Conservation (phyloP, 1,284 basidiomycete genomes). For the Taiwanofungus camphoratus region DNA sequence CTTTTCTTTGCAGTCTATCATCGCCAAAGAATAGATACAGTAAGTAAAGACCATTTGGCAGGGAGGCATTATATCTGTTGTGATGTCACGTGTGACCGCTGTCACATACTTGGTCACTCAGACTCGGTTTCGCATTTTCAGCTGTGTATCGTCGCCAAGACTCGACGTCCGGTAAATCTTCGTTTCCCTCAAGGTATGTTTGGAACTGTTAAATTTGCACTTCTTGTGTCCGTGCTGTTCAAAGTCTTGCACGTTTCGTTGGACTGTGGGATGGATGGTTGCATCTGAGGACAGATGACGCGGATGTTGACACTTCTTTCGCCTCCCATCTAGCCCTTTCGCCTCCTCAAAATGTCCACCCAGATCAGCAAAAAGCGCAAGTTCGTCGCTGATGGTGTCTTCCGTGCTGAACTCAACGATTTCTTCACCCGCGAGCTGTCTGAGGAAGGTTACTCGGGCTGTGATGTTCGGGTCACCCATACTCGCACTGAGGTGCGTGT, state of each 20-base stretch:
- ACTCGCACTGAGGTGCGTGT: slow-evolving; percentile 86
- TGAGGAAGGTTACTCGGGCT: slow-evolving; percentile 99
- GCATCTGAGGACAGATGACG: slow-evolving; percentile 15
- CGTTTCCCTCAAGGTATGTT: slow-evolving; percentile 20
- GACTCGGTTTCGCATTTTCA: no score
- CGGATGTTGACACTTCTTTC: slow-evolving; percentile 3
- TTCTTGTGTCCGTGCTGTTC: no score
- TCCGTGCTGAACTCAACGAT: slow-evolving; percentile 97
- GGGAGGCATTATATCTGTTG: neutral
- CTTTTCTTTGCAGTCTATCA: no score
- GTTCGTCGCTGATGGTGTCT: slow-evolving; percentile 98
- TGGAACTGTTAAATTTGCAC: no score
- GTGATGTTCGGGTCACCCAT: slow-evolving; percentile 99
- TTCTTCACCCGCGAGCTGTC: slow-evolving; percentile 99
- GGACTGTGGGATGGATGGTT: slow-evolving; percentile 20
- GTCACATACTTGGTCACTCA: neutral
- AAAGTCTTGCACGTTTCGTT: no score
- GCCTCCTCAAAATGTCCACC: slow-evolving; percentile 54
- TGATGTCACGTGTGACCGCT: neutral
- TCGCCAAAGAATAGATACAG: no score
- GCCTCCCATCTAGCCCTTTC: slow-evolving; percentile 6
- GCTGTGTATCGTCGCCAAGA: slow-evolving; percentile 12
- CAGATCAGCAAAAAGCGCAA: slow-evolving; percentile 96
- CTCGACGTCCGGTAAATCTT: slow-evolving; percentile 6
- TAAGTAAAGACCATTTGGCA: neutral